A percentile compares a stretch with the other conserved stretches of the same genome.
Conservation (phyloP, 73 alveolate species). For the Tetrahymena thermophila region DNA sequence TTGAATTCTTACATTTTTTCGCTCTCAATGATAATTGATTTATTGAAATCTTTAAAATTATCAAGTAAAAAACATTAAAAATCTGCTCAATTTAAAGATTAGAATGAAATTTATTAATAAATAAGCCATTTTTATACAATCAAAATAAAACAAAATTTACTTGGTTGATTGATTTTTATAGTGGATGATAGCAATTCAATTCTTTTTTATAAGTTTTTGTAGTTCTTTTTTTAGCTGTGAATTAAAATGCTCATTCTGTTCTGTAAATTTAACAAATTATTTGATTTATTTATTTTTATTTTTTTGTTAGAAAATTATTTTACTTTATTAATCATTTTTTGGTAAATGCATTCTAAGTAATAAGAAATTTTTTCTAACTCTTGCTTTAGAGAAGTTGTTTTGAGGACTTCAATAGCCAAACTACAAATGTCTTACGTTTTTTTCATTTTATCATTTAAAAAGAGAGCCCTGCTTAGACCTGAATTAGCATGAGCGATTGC, state of each 20-base stretch:
- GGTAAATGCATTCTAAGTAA: not conserved
- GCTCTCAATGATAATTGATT: not conserved
- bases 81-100: no score
- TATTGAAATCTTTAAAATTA: not conserved
- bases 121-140: no score
- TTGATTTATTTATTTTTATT: not conserved
- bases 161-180: not conserved
- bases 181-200: not conserved
- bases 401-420: not conserved
- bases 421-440: not conserved
- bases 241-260: not conserved
- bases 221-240: not conserved
- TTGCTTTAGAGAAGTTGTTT: not conserved
- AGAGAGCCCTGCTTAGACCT: not conserved
- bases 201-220: not conserved
- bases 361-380: not conserved
- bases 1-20: conserved; percentile 10
- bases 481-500: not conserved
- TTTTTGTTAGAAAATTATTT: not conserved
- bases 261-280: not conserved
- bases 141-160: not conserved
- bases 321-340: not conserved
- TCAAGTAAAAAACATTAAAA: no score
- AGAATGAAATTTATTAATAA: not conserved
- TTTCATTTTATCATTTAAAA: not conserved